A percentile compares a stretch with the other conserved stretches of the same genome.
phyloP scores from a whole-genome alignment of 108 stramenopile genomes.

The Nitzschia inconspicua region DNA sequence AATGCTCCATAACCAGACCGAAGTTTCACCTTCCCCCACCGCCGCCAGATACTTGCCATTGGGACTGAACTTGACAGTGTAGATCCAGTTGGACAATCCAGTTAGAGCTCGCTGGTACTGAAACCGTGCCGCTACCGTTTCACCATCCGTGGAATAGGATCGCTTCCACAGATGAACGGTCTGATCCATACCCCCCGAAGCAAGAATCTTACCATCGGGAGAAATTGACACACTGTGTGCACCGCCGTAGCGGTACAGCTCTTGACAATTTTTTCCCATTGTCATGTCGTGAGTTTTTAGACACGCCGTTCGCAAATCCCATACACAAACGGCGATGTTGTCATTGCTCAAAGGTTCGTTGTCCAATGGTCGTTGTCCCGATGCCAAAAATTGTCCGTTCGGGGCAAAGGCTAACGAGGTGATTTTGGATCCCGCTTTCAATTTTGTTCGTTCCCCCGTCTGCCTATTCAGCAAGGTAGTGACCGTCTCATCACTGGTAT shows the following conservation, averaged over 20 bases:
- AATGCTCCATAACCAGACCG: background rate
- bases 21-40: background rate
- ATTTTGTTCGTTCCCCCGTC: background rate
- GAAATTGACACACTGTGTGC: background rate
- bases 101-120: background rate
- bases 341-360: background rate
- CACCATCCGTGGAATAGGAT: background rate
- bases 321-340: background rate
- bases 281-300: background rate
- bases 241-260: background rate
- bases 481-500: background rate
- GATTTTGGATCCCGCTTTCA: background rate
- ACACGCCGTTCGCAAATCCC: too few relatives aligned
- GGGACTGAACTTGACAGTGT: background rate
- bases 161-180: background rate
- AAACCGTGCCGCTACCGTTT: too few relatives aligned
- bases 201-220: background rate
- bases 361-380: background rate
- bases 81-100: background rate
- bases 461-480: background rate
- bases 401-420: background rate
- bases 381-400: background rate
- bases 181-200: background rate
- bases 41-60: slow-evolving; percentile 2
- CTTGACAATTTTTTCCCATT: background rate